A percentile compares a stretch with the other conserved stretches of the same genome.
Evolutionary conservation across 805 yeast species (phyloP).

Genomic region (Citeromyces nyonsensis): DNA sequence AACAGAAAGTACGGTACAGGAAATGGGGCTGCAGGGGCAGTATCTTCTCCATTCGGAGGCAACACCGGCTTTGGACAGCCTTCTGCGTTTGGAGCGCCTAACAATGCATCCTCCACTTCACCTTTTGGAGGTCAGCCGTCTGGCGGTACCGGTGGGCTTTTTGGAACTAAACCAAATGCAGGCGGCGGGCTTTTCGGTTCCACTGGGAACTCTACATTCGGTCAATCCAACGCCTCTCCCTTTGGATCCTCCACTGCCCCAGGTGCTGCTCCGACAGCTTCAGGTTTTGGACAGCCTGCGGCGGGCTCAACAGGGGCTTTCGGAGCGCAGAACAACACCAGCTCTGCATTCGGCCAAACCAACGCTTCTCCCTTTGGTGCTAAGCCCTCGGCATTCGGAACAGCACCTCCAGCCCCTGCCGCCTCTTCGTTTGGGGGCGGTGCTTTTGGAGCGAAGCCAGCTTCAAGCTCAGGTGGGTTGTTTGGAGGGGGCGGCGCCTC

Average conservation of each 20-base stretch:
- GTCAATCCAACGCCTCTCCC: conserved; percentile 7
- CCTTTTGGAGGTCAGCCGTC: conserved; percentile 9
- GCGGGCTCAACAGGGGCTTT: conserved; percentile 5
- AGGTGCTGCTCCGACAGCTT: conserved; percentile 16
- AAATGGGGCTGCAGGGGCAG: conserved; percentile 1
- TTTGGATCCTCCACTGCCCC: conserved; percentile 10
- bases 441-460: conserved; percentile 17
- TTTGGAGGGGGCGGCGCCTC: conserved; percentile 11
- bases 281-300: conserved; percentile 5
- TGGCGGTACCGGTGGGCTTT: conserved; percentile 9
- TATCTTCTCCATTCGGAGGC: conserved; percentile 7
- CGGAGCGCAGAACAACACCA: conserved; percentile 9
- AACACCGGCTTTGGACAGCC: conserved; percentile 2
- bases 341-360: conserved; percentile 8
- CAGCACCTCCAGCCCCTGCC: too few species aligned
- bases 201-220: conserved; percentile 7
- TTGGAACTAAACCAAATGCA: conserved; percentile 10
- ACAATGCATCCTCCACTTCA: conserved; percentile 5
- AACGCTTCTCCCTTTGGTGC: conserved; percentile 11
- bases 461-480: conserved; percentile 14
- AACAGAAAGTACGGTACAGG: conserved; percentile 43
- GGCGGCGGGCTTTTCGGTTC: conserved; percentile 23
- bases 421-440: conserved; percentile 8
- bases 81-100: conserved; percentile 2
- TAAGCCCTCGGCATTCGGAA: conserved; percentile 9